These are phyloP conservation scores for Raddia guianensis DNA, from an alignment of 176 grass and related monocot species.

Conservation along the genomic window DNA sequence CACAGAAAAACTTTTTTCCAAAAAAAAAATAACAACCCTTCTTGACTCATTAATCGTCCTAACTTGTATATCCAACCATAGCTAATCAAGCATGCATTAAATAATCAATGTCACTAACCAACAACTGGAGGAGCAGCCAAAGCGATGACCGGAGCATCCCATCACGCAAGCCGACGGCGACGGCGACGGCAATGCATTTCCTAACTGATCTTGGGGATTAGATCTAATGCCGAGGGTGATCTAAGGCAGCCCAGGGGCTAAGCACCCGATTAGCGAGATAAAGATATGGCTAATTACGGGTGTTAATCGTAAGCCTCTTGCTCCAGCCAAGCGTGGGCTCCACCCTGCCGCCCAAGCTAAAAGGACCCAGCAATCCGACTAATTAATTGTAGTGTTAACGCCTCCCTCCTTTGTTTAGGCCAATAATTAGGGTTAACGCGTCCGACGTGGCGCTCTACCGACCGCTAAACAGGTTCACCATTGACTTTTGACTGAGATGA, in stretches of 20 bases:
- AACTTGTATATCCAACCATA: background rate
- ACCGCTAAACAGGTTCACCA: constrained; percentile 19
- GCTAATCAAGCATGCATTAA: background rate
- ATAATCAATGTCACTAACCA: background rate
- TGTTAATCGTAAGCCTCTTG: background rate
- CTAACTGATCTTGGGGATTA: constrained; percentile 26
- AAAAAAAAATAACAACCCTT: background rate
- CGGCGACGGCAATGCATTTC: constrained; percentile 8
- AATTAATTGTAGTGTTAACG: background rate
- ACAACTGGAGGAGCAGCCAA: background rate
- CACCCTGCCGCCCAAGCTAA: constrained; percentile 32
- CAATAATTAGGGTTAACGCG: background rate
- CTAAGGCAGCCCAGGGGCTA: background rate
- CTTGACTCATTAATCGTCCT: background rate
- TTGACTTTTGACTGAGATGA: background rate
- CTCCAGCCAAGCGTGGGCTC: background rate
- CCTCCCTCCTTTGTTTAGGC: background rate
- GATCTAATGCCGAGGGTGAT: constrained; percentile 18
- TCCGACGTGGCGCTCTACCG: constrained; percentile 11
- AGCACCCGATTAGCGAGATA: constrained; percentile 18
- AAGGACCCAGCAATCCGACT: constrained; percentile 5
- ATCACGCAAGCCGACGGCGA: background rate
- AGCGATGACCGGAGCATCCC: background rate
- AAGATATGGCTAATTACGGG: background rate
- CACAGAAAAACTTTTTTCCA: too few relatives aligned